Percentiles rank a stretch among this genome's conserved stretches.
Conservation (phyloP, 2,329 filamentous ascomycete species). For the Raffaelea arxii region DNA sequence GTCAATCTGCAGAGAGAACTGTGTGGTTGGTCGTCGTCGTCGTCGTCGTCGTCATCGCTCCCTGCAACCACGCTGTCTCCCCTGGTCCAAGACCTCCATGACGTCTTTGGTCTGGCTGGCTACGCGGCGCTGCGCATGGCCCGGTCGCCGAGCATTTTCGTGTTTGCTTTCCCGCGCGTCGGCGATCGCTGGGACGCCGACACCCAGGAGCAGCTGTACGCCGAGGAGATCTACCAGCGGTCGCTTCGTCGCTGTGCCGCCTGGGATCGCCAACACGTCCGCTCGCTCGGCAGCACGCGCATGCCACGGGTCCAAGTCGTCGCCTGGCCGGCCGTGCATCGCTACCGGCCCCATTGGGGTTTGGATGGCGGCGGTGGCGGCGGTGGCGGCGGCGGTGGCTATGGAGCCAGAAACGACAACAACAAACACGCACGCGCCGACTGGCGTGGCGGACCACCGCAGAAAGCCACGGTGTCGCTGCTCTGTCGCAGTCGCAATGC, state of each 20-base stretch:
- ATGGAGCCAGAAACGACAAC: neutral
- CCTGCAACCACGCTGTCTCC: constrained; percentile 8
- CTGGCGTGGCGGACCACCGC: too few species aligned
- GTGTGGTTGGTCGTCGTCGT: neutral
- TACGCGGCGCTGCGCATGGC: constrained; percentile 21
- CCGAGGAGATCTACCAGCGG: too few species aligned
- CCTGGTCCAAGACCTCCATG: constrained; percentile 22
- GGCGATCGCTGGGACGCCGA: constrained; percentile 18
- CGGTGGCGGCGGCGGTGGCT: neutral
- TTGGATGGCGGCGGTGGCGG: too few species aligned
- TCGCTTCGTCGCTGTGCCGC: too few species aligned
- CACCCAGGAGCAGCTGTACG: neutral
- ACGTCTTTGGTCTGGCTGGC: constrained; percentile 21
- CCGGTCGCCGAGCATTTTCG: constrained; percentile 20
- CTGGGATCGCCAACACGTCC: too few species aligned
- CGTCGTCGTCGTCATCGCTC: neutral
- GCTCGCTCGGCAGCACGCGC: too few species aligned
- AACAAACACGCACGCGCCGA: constrained; percentile 10
- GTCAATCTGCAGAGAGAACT: constrained; percentile 18
- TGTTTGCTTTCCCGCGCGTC: constrained; percentile 17
- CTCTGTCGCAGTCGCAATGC: constrained; percentile 17
- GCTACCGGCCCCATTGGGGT: constrained; percentile 15
- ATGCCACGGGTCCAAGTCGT: constrained; percentile 22
- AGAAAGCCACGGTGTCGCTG: constrained; percentile 11
- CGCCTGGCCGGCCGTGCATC: constrained; percentile 20